Evolutionary conservation across 2,329 filamentous ascomycete genomes (phyloP), one percentile per base, ranked within the genome.

Genomic region (Pseudogymnoascus destructans): DNA sequence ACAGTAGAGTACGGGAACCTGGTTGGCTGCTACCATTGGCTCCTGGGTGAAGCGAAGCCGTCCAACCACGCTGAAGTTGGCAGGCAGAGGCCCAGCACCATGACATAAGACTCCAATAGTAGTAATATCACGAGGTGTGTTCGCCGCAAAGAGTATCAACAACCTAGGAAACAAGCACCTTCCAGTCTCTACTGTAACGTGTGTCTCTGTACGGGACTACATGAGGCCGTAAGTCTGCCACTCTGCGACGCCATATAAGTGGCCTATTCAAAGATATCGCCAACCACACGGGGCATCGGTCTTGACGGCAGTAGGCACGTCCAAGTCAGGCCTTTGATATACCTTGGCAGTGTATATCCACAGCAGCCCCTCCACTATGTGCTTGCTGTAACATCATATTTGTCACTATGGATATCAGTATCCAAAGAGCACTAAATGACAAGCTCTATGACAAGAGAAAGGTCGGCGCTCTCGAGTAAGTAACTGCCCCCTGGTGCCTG

Each of bases 401-500:
- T 25, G 32, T 59, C 63, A 65, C 62, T 67, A 96, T 97, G 91
- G 92, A 97, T 76, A 78, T 81, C 68, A 85, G 84, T 70, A 89
- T 96, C 70, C 89, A 95, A 73, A 88, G 92, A 66, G 81, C 91
- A 65, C 79, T 98, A 70, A 95, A 95, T 71, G 93, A 98, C 75
- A 98, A 96, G 81, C 85, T 97, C 70, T 98, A 98, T 72, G 93
- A 98, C 71, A 95, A 95, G 77, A 84, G 95, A 70, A 98, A 98
- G 74, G 85, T 90, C 68, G 93, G 93, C 63, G 93, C 95, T 66
- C 81, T 98, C 59, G 93, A 98, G 90, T 95, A 84, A 68, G 86
- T 49, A 11, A 46, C 27, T 17, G 30, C 25, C 42, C 15, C 27
- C 57, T 40, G 19, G 33, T 36, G 17, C 57, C 40, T 59, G 32